Evolutionary conservation across 73 alveolate species (phyloP).

Genomic region (Paramecium sexaurelia): DNA sequence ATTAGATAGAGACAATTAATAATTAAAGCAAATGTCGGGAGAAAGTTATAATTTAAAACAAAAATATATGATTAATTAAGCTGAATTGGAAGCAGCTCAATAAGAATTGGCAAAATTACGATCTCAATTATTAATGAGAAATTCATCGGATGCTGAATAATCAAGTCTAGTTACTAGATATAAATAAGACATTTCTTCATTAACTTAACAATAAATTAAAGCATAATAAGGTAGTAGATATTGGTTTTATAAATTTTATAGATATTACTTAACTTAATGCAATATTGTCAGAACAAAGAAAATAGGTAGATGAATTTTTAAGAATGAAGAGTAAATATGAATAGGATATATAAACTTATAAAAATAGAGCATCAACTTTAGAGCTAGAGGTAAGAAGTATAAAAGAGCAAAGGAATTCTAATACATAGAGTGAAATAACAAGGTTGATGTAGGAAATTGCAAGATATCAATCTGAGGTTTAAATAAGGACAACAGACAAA

Average conservation of each 20-base stretch:
- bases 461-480: background rate
- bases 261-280: background rate
- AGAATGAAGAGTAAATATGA: background rate
- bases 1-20: conserved; percentile 13
- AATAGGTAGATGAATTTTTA: background rate
- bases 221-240: conserved; percentile 8
- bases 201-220: background rate
- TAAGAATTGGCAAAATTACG: conserved; percentile 28
- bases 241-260: background rate
- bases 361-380: background rate
- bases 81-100: conserved; percentile 47
- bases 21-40: conserved; percentile 1
- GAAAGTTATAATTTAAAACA: conserved; percentile 6
- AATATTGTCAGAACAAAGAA: background rate
- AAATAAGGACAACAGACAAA: background rate
- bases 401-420: background rate
- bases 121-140: background rate
- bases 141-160: conserved; percentile 27
- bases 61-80: background rate
- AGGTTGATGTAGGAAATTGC: background rate
- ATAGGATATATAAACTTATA: background rate
- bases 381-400: conserved; percentile 2
- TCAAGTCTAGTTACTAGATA: background rate
- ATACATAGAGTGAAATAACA: background rate
- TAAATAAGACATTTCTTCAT: background rate